Evolutionary conservation across 1,139 yeast genomes (phyloP), one percentile per base, ranked within the genome.

Genomic region (Pichia sp.): DNA sequence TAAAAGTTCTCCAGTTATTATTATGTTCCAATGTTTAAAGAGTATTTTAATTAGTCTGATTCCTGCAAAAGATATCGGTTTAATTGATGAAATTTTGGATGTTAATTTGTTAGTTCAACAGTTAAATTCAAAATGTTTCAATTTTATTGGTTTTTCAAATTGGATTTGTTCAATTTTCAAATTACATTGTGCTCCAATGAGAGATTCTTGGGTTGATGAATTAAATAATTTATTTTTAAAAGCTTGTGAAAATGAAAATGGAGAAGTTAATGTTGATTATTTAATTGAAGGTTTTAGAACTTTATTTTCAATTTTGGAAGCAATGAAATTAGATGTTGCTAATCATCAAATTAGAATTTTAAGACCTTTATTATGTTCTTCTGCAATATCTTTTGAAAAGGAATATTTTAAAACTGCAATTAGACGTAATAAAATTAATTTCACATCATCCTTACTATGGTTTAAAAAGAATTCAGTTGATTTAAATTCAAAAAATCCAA

Each of bases 271-370:
- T 29, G 47, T 52, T 6, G 46, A 48, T 26, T 38, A 41, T 14
- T 32, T 88, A 38, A 85, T 86, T 33, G 86, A 80, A 39, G 96
- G 95, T 2, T 66, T 89, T 42, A 72, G 91, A 46, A 74, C 80
- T 65, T 74, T 86, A 16, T 87, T 89, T 60, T 84, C 85, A 50
- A 84, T 89, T 46, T 68, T 89, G 51, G 96, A 88, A 61, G 93
- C 95, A n/a, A 88, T 89, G 95, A 89, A 89, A 61, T 70, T 89
- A 51, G 96, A 89, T 57, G 94, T 88, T 42, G 96, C 96, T 16
- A 89, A 89, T 62, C 96, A 89, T 61, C 96, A 88, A 63, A 86
- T 89, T 43, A 72, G 95, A 53, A 78, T 87, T 22, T 68, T 88
- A 44, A 74, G 96, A 54, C 95, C 95, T 2, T 82, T 85, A 13